phyloP scores from a whole-genome alignment of 2,329 filamentous ascomycete species.

The Penicillium freii region DNA sequence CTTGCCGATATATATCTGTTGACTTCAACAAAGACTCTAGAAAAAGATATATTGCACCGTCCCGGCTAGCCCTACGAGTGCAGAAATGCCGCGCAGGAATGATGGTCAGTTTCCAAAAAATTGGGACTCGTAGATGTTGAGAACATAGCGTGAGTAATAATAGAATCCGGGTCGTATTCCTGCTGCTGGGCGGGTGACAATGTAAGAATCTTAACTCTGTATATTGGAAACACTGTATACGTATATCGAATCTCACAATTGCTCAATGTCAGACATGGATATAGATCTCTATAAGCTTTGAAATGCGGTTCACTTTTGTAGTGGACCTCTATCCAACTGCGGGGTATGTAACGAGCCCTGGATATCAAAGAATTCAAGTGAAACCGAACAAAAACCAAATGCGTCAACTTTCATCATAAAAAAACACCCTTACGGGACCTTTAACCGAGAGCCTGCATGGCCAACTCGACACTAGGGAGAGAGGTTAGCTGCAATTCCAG shows the following conservation, averaged over 20 bases:
- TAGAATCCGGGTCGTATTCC: too few relatives aligned
- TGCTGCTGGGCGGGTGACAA: slow-evolving; percentile 12
- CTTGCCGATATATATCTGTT: not conserved
- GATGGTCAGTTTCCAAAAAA: not conserved
- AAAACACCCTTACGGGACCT: not conserved
- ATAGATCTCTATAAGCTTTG: not conserved
- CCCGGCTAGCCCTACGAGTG: not conserved
- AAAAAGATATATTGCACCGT: not conserved
- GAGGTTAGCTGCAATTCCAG: slow-evolving; percentile 10
- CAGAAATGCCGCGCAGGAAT: not conserved
- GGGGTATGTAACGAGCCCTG: slow-evolving; percentile 13
- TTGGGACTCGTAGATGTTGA: not conserved
- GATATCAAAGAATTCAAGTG: slow-evolving; percentile 22
- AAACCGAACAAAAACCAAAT: slow-evolving; percentile 8
- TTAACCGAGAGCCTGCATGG: slow-evolving; percentile 48
- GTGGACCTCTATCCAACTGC: slow-evolving; percentile 5
- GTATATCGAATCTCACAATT: not conserved
- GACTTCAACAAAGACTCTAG: not conserved
- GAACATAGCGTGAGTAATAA: not conserved
- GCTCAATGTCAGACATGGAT: not conserved
- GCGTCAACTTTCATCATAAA: slow-evolving; percentile 12
- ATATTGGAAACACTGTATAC: not conserved
- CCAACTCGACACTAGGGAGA: slow-evolving; percentile 43
- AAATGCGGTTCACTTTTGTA: slow-evolving; percentile 7
- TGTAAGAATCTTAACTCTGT: slow-evolving; percentile 12